phyloP scores from a whole-genome alignment of 2,329 filamentous ascomycete species.

The Aspergillus japonicus region DNA sequence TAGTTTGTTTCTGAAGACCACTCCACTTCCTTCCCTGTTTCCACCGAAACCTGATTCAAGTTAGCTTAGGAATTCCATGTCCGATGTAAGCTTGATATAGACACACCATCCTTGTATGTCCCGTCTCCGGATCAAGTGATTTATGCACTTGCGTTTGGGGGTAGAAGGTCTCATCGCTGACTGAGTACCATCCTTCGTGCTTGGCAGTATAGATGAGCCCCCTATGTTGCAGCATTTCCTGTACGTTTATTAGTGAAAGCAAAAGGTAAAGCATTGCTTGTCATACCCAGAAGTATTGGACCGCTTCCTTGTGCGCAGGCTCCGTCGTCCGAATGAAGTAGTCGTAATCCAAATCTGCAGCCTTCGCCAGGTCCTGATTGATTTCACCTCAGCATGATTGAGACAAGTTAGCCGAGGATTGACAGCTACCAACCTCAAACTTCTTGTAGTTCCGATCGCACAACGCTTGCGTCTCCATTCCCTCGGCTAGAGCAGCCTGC shows the following conservation, averaged over 20 bases:
- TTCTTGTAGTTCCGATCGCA: constrained; percentile 80
- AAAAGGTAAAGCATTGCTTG: background rate
- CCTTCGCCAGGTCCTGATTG: constrained; percentile 61
- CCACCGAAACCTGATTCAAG: constrained; percentile 60
- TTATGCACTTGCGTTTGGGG: constrained; percentile 72
- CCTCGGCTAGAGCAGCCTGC: constrained; percentile 71
- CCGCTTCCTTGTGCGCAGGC: constrained; percentile 73
- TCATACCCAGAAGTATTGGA: constrained; percentile 79
- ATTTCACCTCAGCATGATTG: background rate
- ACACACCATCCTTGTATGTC: constrained; percentile 71
- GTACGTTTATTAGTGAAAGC: constrained; percentile 4
- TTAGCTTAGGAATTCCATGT: constrained; percentile 1
- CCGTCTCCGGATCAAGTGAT: constrained; percentile 74
- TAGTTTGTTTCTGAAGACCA: constrained; percentile 94
- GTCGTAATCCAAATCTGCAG: constrained; percentile 71
- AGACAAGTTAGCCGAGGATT: background rate
- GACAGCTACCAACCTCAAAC: constrained; percentile 57
- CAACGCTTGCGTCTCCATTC: constrained; percentile 74
- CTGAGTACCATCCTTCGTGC: constrained; percentile 94
- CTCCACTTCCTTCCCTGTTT: constrained; percentile 90
- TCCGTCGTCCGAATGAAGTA: constrained; percentile 94
- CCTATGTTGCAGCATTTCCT: constrained; percentile 68
- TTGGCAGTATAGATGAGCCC: constrained; percentile 80
- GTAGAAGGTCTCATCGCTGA: constrained; percentile 96
- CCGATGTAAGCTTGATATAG: background rate